phyloP scores from a whole-genome alignment of 257 asterid species.

The Osmanthus fragrans region DNA sequence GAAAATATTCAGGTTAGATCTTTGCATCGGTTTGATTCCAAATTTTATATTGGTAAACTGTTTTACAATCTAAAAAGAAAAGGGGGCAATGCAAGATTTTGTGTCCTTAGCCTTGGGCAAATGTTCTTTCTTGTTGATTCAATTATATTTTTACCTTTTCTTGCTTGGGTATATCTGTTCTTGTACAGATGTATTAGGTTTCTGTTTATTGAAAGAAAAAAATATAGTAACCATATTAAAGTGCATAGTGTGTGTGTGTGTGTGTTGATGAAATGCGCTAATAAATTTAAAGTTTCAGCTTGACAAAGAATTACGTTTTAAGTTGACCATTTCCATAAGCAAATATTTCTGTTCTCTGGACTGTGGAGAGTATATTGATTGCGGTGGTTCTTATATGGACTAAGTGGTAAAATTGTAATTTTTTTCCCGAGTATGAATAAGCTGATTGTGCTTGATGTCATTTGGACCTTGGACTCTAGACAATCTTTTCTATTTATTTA shows the following conservation, averaged over 20 bases:
- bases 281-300: background rate
- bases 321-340: background rate
- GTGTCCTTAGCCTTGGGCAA: conserved; percentile 6
- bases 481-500: too few relatives aligned
- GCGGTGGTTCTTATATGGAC: background rate
- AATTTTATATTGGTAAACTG: conserved; percentile 16
- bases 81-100: conserved; percentile 3
- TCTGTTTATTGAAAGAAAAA: background rate
- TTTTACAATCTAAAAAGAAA: conserved; percentile 1
- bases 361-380: background rate
- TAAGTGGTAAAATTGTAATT: background rate
- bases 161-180: background rate
- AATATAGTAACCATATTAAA: too few relatives aligned
- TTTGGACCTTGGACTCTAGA: background rate
- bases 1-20: conserved; percentile 70
- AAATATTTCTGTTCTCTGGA: background rate
- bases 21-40: conserved; percentile 8
- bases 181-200: background rate
- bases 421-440: background rate
- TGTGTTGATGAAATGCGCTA: background rate
- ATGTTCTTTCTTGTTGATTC: conserved; percentile 2
- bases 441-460: background rate
- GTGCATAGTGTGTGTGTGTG: too few relatives aligned
- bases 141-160: background rate
- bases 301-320: background rate